Base-by-base conservation (phyloP, 257 asterid species). In the Salvia rosmarinus region DNA sequence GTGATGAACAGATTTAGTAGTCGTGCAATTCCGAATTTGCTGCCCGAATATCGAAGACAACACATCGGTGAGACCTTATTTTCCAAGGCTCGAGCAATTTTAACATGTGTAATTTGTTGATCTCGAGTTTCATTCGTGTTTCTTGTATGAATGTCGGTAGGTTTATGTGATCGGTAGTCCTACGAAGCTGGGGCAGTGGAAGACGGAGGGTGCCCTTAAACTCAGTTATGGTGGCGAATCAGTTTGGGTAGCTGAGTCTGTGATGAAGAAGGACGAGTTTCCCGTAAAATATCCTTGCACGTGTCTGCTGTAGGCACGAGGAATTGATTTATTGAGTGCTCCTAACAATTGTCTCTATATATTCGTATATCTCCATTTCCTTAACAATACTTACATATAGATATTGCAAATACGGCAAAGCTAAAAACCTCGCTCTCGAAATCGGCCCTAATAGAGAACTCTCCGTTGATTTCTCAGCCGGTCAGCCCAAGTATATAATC, bases 221-320 rank as follows among this genome's bases (percentile, higher is more conserved):
- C 99, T 95, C 61, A 76, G 34, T 44, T 89, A 91, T 75, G 85
- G 83, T 16, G 96, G 95, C 32, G 96, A 91, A 70, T 88, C 96
- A 14, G 46, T 88, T 72, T 95, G 97, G 97, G 85, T 79, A 78
- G 96, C 88, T 74, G 95, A 88, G 76, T 68, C 88, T 59, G 79
- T 75, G 60, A 71, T 95, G 83, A 87, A 75, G 68, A 91, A 81
- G 78, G 88, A 85, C 34, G 98, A 91, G 70, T 89, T 95, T 52
- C 99, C 99, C 69, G 50, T 95, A 73, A 85, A 86, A 95, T 95
- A 95, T 91, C 99, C 99, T 88, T 85, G 30, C 10, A 34, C 4
- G 17, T 35, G 78, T 77, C 50, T 50, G 59, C 70, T 67, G 13
- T 78, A 20, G 47, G 64, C 72, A 56, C 28, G 40, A 37, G 28